These are phyloP conservation scores for Diplodia sapinea DNA, from an alignment of 2,329 filamentous ascomycete species.

Conservation along the genomic window DNA sequence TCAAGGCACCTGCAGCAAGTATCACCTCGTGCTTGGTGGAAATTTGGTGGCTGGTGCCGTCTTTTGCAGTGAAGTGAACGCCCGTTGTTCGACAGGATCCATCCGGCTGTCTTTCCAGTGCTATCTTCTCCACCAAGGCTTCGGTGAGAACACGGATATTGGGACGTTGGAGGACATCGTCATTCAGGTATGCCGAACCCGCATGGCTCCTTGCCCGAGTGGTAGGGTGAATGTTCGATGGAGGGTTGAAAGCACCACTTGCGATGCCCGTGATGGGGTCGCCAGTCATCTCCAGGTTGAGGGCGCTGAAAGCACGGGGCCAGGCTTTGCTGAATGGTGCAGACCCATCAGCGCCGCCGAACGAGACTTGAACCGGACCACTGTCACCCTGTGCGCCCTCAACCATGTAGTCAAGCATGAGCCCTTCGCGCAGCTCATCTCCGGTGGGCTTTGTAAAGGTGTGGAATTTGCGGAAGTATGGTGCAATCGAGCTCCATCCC, in stretches of 20 bases:
- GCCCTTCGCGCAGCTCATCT: conserved; percentile 36
- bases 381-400: conserved; percentile 28
- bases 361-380: conserved; percentile 34
- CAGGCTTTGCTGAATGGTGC: conserved; percentile 32
- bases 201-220: conserved; percentile 32
- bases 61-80: conserved; percentile 20
- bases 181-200: conserved; percentile 36
- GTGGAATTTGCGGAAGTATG: conserved; percentile 18
- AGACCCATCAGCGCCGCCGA: conserved; percentile 30
- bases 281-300: conserved; percentile 32
- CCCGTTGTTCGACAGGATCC: conserved; percentile 20
- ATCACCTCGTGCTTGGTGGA: conserved; percentile 43
- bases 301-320: conserved; percentile 33
- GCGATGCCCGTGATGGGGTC: conserved; percentile 33
- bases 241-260: conserved; percentile 31
- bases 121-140: conserved; percentile 30
- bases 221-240: conserved; percentile 29
- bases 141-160: conserved; percentile 37
- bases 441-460: conserved; percentile 1
- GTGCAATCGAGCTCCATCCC: conserved; percentile 32
- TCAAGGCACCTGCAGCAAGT: conserved; percentile 39
- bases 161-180: conserved; percentile 31
- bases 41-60: conserved; percentile 30
- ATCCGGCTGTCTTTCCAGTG: conserved; percentile 29
- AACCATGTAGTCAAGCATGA: conserved; percentile 34